phyloP scores from a whole-genome alignment of 805 yeast genomes.

The Lipomyces mesembrius region DNA sequence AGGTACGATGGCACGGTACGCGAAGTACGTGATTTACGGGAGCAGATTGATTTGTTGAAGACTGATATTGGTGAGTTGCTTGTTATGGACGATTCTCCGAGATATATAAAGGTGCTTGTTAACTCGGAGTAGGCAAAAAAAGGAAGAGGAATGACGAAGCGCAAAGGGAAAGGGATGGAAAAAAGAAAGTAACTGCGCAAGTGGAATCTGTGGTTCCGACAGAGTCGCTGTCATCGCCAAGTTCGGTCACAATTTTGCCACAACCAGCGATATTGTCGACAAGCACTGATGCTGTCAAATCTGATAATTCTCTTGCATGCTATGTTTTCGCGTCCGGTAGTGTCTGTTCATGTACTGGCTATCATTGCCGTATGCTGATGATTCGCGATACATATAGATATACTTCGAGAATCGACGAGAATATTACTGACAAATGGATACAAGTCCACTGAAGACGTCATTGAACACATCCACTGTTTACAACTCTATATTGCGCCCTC shows the following conservation, averaged over 20 bases:
- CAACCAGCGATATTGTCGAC: background rate
- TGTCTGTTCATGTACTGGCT: background rate
- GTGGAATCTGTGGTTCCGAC: background rate
- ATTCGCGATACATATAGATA: background rate
- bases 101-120: background rate
- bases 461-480: background rate
- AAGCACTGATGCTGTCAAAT: background rate
- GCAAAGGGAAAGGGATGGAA: background rate
- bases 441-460: background rate
- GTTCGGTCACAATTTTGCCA: background rate
- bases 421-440: background rate
- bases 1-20: conserved; percentile 22
- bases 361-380: background rate
- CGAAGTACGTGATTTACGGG: conserved; percentile 6
- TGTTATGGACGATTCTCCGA: background rate
- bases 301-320: background rate
- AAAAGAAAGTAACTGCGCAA: background rate
- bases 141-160: background rate
- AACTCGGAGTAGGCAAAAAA: background rate
- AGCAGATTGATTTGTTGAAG: background rate
- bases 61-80: background rate
- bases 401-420: background rate
- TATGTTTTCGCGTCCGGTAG: background rate
- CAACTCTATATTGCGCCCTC: background rate
- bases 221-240: background rate